These are phyloP conservation scores for Hyaloscypha bicolor DNA, from an alignment of 495 filamentous ascomycete species.

Conservation along the genomic window DNA sequence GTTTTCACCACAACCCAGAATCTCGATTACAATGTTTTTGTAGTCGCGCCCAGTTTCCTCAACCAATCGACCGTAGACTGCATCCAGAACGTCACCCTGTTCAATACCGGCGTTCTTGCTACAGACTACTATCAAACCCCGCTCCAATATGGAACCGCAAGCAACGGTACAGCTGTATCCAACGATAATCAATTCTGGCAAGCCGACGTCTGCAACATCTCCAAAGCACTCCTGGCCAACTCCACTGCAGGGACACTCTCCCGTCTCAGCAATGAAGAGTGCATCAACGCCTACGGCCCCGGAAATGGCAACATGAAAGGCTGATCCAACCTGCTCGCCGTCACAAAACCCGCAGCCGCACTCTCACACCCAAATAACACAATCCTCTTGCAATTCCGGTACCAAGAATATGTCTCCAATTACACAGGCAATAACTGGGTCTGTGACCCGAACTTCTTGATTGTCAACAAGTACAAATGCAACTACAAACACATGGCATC, in stretches of 20 bases:
- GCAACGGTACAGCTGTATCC: not conserved
- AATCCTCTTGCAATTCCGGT: conserved; percentile 16
- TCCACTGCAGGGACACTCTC: not conserved
- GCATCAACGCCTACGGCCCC: conserved; percentile 14
- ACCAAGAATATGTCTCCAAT: conserved; percentile 12
- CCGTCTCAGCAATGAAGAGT: conserved; percentile 16
- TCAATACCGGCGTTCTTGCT: not conserved
- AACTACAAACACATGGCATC: conserved; percentile 3
- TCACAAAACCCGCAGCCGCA: conserved; percentile 1
- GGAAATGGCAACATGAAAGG: not conserved
- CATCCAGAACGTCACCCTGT: not conserved
- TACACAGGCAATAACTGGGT: conserved; percentile 20
- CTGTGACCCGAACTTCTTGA: conserved; percentile 1
- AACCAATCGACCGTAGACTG: conserved; percentile 2
- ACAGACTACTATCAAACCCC: not conserved
- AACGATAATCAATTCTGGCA: not conserved
- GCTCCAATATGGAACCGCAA: not conserved
- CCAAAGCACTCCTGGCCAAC: not conserved
- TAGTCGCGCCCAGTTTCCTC: conserved; percentile 25
- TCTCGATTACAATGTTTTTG: conserved; percentile 40
- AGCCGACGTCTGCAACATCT: conserved; percentile 12
- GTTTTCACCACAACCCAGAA: conserved; percentile 30
- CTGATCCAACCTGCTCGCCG: conserved; percentile 3
- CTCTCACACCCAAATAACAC: not conserved
- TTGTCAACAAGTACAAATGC: conserved; percentile 21